A percentile compares a stretch with the other conserved stretches of the same genome.
Conservation (phyloP, 1,284 basidiomycete species). For the Agroathelia rolfsii region DNA sequence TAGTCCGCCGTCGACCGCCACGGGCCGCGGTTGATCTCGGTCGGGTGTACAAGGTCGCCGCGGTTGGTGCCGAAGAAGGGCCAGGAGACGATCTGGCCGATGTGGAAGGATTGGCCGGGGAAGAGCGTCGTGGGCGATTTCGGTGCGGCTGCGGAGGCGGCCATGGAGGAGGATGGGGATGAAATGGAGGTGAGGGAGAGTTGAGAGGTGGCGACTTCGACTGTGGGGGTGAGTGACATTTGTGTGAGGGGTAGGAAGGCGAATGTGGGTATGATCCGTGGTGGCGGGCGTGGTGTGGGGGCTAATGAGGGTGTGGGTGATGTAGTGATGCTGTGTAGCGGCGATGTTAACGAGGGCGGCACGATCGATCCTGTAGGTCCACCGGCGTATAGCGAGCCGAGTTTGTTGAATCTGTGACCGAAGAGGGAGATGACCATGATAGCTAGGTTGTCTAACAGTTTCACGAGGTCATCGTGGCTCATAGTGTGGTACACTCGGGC, state of each 20-base stretch:
- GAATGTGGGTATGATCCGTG: constrained; percentile 12
- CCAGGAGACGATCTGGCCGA: constrained; percentile 78
- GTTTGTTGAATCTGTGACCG: constrained; percentile 58
- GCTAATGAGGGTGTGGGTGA: constrained; percentile 13
- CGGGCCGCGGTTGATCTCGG: constrained; percentile 66
- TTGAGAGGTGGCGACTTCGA: constrained; percentile 5
- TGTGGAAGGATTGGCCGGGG: constrained; percentile 31
- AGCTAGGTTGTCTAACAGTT: constrained; percentile 59
- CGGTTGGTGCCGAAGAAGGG: constrained; percentile 77
- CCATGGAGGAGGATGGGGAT: constrained; percentile 7
- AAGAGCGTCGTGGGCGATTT: constrained; percentile 6
- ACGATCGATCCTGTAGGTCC: constrained; percentile 27
- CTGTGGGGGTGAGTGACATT: constrained; percentile 10
- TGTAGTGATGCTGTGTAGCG: constrained; percentile 9
- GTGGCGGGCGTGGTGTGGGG: constrained; percentile 23
- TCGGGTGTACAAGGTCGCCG: constrained; percentile 56
- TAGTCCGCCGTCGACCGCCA: constrained; percentile 54
- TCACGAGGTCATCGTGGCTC: constrained; percentile 46
- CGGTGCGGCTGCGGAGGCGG: constrained; percentile 1
- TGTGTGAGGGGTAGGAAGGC: constrained; percentile 14
- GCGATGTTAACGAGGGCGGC: constrained; percentile 10
- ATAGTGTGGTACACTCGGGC: constrained; percentile 58
- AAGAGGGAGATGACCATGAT: constrained; percentile 60
- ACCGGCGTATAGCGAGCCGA: constrained; percentile 63
- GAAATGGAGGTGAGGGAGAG: constrained; percentile 16